Evolutionary conservation across 2,329 filamentous ascomycete genomes (phyloP), one percentile per base, ranked within the genome.

Genomic region (Sclerotinia nivalis): DNA sequence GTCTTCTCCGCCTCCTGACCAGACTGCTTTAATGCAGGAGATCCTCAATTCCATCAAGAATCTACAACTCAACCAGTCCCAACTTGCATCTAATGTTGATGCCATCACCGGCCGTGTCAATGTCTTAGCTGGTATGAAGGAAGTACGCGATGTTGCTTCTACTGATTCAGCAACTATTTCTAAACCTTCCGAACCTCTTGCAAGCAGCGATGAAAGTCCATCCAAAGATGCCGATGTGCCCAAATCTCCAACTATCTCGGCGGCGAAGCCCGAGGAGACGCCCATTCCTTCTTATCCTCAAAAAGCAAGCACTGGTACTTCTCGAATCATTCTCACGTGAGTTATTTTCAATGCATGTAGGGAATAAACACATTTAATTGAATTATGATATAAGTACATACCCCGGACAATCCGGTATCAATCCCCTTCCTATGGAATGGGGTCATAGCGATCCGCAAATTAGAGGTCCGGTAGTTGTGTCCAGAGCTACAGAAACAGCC

Each of bases 351-450:
- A 68, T n/a, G 25, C 47, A 37, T 40, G 37, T 40, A 64, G n/a
- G 45, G 31, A 31, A 64, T 28, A 25, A 34, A 18, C 25, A 54
- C 58, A 64, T 55, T 43, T 9, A 12, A 47, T 59, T 69, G 49
- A 67, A 69, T 45, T 47, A 20, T 55, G 58, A 64, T 54, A 64
- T 15, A 71, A 88, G 86, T 65, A 97, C 94, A 8, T 97, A 98
- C 80, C 95, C 95, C 40, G 93, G 93, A 75, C 95, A 97, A 82
- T 93, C 92, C 74, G 95, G 95, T 72, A 95, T 98, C 80, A 92
- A 97, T 74, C 94, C 95, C n/a, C 83, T 97, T 66, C 88, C 89
- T 31, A 88, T 98, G 85, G 86, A 91, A 75, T 98, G 95, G 95
- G 95, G 95, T 65, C 88, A 93, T 69, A 82, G 86, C 68, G 92